phyloP scores from a whole-genome alignment of 495 filamentous ascomycete species.

The Penicillium macrosclerotiorum region DNA sequence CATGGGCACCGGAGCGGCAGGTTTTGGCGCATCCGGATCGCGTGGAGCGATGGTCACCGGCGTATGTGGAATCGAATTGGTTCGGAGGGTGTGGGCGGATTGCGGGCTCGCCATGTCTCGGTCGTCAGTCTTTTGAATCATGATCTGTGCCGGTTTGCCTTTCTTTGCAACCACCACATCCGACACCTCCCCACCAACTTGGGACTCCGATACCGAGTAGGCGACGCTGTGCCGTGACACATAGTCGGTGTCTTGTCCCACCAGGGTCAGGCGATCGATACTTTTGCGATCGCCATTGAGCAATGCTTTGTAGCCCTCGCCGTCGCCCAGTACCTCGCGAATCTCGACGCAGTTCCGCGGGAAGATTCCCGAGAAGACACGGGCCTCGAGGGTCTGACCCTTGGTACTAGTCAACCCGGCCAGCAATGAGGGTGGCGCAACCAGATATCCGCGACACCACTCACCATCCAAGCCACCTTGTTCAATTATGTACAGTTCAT shows the following conservation, averaged over 20 bases:
- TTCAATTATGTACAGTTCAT: slow-evolving; percentile 98
- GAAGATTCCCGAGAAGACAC: slow-evolving; percentile 97
- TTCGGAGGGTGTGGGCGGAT: slow-evolving; percentile 28
- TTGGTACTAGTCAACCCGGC: slow-evolving; percentile 88
- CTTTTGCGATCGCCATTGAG: slow-evolving; percentile 35
- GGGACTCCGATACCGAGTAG: slow-evolving; percentile 29
- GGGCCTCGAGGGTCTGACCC: slow-evolving; percentile 89
- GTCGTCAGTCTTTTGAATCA: slow-evolving; percentile 40
- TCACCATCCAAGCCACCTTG: slow-evolving; percentile 79
- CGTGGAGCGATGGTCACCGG: slow-evolving; percentile 37
- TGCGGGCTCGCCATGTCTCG: slow-evolving; percentile 30
- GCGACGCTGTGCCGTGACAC: slow-evolving; percentile 29
- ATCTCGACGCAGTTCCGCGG: slow-evolving; percentile 89
- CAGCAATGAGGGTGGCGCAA: slow-evolving; percentile 88
- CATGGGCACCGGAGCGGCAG: slow-evolving; percentile 92
- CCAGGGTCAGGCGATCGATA: slow-evolving; percentile 20
- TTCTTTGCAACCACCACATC: slow-evolving; percentile 42
- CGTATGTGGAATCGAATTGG: slow-evolving; percentile 34
- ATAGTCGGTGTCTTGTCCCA: slow-evolving; percentile 18
- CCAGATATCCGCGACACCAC: slow-evolving; percentile 94
- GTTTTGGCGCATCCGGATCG: slow-evolving; percentile 63
- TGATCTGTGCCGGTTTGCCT: slow-evolving; percentile 41
- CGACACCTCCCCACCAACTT: slow-evolving; percentile 30
- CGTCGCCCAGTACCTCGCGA: slow-evolving; percentile 68
- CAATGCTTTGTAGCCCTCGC: slow-evolving; percentile 35